Conservation (phyloP, 495 filamentous ascomycete species). For the Neurospora sp. region DNA sequence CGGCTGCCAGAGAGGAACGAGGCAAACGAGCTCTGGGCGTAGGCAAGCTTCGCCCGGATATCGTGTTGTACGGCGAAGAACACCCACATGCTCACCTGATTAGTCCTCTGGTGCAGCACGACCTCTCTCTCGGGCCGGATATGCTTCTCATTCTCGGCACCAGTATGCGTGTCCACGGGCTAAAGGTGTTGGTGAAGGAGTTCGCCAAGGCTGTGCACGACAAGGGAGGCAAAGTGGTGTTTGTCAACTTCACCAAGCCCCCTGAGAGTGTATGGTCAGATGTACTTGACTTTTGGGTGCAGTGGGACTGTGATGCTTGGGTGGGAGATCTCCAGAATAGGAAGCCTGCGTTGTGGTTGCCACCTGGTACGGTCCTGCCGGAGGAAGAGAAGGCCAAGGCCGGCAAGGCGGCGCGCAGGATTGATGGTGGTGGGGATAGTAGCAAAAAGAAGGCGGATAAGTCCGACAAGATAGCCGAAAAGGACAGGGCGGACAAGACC, state of each 20-base stretch:
- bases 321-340: slow-evolving; percentile 47
- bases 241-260: slow-evolving; percentile 59
- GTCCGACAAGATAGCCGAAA: no score
- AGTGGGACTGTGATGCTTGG: slow-evolving; percentile 66
- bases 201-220: slow-evolving; percentile 62
- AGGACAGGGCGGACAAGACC: background rate
- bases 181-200: slow-evolving; percentile 56
- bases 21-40: slow-evolving; percentile 55
- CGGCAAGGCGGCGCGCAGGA: slow-evolving; percentile 13
- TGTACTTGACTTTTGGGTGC: slow-evolving; percentile 57
- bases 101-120: slow-evolving; percentile 50
- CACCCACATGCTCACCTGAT: slow-evolving; percentile 56
- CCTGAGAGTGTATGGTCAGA: slow-evolving; percentile 58
- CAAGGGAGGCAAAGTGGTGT: slow-evolving; percentile 52
- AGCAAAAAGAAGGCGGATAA: no score
- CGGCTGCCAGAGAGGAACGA: slow-evolving; percentile 44
- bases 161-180: slow-evolving; percentile 56
- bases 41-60: slow-evolving; percentile 54
- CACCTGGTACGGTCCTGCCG: slow-evolving; percentile 24
- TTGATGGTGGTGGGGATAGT: no score
- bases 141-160: slow-evolving; percentile 58
- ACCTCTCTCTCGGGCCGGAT: slow-evolving; percentile 50
- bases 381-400: slow-evolving; percentile 24
- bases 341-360: slow-evolving; percentile 47
- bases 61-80: slow-evolving; percentile 62